Evolutionary conservation across 352 stramenopile species (phyloP).

Genomic region (Poterioochromonas sp.): DNA sequence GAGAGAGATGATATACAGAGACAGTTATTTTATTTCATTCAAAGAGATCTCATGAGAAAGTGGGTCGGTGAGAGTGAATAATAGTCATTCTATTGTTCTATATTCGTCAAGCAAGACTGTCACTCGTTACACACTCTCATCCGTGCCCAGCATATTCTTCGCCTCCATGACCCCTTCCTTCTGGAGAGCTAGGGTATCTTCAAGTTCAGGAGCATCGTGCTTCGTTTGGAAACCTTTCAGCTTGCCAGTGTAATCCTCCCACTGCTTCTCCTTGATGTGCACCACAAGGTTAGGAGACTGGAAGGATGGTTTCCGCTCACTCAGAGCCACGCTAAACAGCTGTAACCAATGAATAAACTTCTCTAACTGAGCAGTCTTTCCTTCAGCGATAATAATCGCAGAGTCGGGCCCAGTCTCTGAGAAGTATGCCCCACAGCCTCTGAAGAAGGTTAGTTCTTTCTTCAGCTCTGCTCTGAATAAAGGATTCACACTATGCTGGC

Average conservation of each 20-base stretch:
- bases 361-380: background rate
- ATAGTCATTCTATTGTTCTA: too few relatives aligned
- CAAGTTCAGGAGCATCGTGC: background rate
- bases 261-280: background rate
- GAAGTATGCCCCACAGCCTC: background rate
- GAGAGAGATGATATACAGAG: too few relatives aligned
- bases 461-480: background rate
- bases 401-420: background rate
- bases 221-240: background rate
- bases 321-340: background rate
- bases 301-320: background rate
- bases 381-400: background rate
- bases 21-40: too few relatives aligned
- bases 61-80: too few relatives aligned
- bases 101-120: too few relatives aligned
- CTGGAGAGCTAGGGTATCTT: background rate
- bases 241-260: background rate
- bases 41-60: too few relatives aligned
- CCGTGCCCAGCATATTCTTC: background rate
- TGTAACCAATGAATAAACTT: background rate
- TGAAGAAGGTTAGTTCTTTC: background rate
- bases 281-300: background rate
- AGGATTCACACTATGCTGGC: background rate
- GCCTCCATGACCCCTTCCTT: background rate
- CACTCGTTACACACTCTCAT: background rate